phyloP scores from a whole-genome alignment of 495 filamentous ascomycete species.

The Neurospora africana region DNA sequence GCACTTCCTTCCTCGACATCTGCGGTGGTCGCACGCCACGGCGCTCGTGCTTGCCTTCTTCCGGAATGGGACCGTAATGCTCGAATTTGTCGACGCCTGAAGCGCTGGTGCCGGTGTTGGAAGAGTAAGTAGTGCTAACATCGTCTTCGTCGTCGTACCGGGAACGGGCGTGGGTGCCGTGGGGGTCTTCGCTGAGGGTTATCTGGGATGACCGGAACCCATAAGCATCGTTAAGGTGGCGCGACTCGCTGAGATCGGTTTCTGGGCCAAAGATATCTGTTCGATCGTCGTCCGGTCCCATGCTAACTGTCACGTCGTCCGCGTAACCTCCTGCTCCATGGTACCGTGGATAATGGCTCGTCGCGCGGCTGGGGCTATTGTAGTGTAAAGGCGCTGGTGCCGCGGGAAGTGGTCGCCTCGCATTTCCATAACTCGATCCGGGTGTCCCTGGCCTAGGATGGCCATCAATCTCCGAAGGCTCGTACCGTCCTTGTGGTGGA shows the following conservation, averaged over 20 bases:
- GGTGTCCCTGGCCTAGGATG: slow-evolving; percentile 84
- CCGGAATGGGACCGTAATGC: slow-evolving; percentile 82
- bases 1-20: slow-evolving; percentile 88
- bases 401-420: slow-evolving; percentile 78
- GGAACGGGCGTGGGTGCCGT: slow-evolving; percentile 10
- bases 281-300: slow-evolving; percentile 38
- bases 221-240: slow-evolving; percentile 45
- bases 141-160: neutral
- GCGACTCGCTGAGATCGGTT: slow-evolving; percentile 37
- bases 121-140: neutral
- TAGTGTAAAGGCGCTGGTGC: slow-evolving; percentile 61
- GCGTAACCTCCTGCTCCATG: slow-evolving; percentile 14
- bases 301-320: slow-evolving; percentile 48
- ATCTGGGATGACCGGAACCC: slow-evolving; percentile 53
- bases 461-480: slow-evolving; percentile 80
- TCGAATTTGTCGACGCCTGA: slow-evolving; percentile 30
- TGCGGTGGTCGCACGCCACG: slow-evolving; percentile 74
- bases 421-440: slow-evolving; percentile 66
- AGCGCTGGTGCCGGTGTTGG: neutral
- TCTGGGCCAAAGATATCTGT: slow-evolving; percentile 73
- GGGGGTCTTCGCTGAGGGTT: slow-evolving; percentile 30
- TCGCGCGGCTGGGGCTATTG: slow-evolving; percentile 22
- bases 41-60: slow-evolving; percentile 65
- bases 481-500: slow-evolving; percentile 43
- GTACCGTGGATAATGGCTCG: neutral